Base-by-base conservation (phyloP, 106 monocot genomes). In the Acorus gramineus region DNA sequence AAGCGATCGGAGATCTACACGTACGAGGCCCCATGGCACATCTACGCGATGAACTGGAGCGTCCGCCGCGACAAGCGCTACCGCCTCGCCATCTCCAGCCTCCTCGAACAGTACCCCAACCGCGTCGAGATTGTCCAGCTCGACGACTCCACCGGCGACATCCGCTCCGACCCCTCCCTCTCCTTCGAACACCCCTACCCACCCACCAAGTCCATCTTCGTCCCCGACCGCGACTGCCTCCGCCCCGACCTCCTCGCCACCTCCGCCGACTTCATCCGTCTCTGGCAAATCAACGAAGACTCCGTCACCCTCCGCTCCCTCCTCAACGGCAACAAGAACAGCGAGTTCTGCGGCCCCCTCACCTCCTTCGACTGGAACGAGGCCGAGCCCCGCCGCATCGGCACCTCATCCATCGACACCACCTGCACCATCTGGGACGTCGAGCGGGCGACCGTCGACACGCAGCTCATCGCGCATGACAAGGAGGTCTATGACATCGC, bases 21-120 rank as follows among this genome's bases (percentile, higher is more conserved):
- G 0, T 98, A 98, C 80, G 96, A 98, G 73, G 96, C 87, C 5
- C 83, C 85, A 0, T 96, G 95, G 95, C 95, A 87, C 79, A 83
- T 96, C 88, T 98, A 98, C 82, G 85, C 85, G 43, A 98, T 98
- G 96, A 98, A 98, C 85, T 98, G 91, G 96, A 83, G 83, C 85
- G 96, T 91, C 14, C 91, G 96, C 14, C 82, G 91, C 42, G 91
- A 98, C 82, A 88, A 98, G 91, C 83, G 73, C 76, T 91, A 96
- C 85, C 87, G 95, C 44, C 79, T 96, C 4, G 90, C 91, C 44
- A 98, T 98, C 73, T 80, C 87, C 13, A 81, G 80, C 72, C 87
- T 92, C 8, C 78, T 92, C 8, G 96, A 98, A 81, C 87, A 85
- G 80, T 82, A 70, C 70, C 57, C 74, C 7, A 98, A 98, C 68